phyloP scores from a whole-genome alignment of 139 green algal species.

The Coccomyxa sp. region DNA sequence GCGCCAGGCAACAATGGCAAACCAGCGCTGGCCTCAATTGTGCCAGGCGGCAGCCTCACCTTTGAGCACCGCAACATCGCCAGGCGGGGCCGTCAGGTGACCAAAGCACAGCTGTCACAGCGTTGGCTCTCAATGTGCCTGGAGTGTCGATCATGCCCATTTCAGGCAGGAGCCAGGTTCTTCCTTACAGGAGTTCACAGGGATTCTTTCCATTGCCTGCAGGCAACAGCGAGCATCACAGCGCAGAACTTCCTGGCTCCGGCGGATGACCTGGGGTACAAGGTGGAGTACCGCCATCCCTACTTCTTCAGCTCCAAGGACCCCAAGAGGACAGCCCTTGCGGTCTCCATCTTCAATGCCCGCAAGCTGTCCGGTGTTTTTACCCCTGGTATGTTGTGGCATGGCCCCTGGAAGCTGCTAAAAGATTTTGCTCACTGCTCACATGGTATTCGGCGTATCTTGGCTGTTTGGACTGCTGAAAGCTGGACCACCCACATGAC shows the following conservation, averaged over 20 bases:
- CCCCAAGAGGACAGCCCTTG: conserved; percentile 40
- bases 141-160: background rate
- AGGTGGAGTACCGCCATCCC: conserved; percentile 60
- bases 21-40: conserved; percentile 43
- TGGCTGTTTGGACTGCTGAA: background rate
- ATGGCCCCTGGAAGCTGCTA: background rate
- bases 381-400: conserved; percentile 44
- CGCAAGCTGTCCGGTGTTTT: conserved; percentile 90
- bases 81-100: conserved; percentile 42
- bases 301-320: conserved; percentile 59
- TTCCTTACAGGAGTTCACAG: background rate
- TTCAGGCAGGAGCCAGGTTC: background rate
- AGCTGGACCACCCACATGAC: no score
- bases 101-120: background rate
- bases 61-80: conserved; percentile 73
- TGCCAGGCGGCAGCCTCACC: conserved; percentile 38
- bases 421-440: conserved; percentile 4
- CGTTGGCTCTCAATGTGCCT: background rate
- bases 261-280: conserved; percentile 67
- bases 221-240: conserved; percentile 37
- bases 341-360: conserved; percentile 68
- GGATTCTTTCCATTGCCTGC: background rate
- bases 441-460: no score
- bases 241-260: conserved; percentile 70
- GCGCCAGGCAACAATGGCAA: conserved; percentile 49